Evolutionary conservation across 257 asterid species (phyloP), one percentile per base, ranked within the genome.

Genomic region (Nicotiana otophora): DNA sequence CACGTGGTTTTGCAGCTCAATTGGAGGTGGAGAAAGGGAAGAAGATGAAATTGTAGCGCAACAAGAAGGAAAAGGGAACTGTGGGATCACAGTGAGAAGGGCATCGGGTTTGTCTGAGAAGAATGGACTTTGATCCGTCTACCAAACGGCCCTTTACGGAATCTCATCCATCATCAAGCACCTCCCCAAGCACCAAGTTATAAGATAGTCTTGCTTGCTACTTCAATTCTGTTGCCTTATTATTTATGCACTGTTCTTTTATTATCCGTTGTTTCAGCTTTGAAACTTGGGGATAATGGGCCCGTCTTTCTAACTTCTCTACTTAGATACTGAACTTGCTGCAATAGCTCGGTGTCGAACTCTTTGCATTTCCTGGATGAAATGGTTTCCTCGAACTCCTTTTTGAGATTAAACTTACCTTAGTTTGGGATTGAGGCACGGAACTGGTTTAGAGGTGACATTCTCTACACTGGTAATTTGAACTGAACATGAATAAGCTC

Each of bases 71-170:
- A 11, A 39, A 10, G 33, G 19, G 58, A 42, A 70, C 4, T 7
- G 77, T 69, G 77, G 34, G 39, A 36, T 42, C 58, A 70, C 34
- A 70, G 12, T 70, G 31, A 69, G 77, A 69, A 69, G 78, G 54
- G n/a, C 34, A 39, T 20, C 12, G 16, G 42, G 58, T 42, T 70
- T 70, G 58, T 70, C 34, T 1, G 4, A 20, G 12, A 2, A 70
- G 34, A 20, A 70, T 9, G 57, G 58, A 70, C 58, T 70, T 42
- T 70, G 78, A 20, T 70, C 78, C 4, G 0, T 70, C 58, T 42
- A 20, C 12, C 58, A 20, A 70, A 39, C 6, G 1, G 10, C 31
- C 34, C 48, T 70, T 12, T 70, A 42, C n/a, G 6, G 58, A 70
- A 11, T 39, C 55, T 70, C 78, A 70, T 70, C 78, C 78, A 42